Conservation (phyloP, 1,284 basidiomycete species). For the Tranzscheliella williamsii region DNA sequence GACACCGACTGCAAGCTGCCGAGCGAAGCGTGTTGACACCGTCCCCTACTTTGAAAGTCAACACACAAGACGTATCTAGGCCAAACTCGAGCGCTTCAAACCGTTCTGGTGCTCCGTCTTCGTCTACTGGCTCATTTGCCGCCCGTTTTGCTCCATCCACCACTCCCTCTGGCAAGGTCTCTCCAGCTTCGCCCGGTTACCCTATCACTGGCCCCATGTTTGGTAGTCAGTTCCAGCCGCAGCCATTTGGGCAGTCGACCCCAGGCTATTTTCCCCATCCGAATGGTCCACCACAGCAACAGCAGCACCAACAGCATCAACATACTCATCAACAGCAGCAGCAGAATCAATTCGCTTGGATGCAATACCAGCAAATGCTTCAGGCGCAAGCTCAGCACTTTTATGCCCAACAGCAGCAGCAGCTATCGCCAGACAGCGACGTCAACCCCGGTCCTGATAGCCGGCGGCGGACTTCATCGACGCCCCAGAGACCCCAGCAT, state of each 20-base stretch:
- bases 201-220: slow-evolving; percentile 16
- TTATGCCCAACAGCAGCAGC: slow-evolving; percentile 33
- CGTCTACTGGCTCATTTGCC: no score
- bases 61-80: no score
- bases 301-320: slow-evolving; percentile 33
- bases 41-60: not conserved
- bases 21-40: no score
- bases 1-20: no score
- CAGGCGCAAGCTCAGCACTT: slow-evolving; percentile 40
- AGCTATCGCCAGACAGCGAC: slow-evolving; percentile 14
- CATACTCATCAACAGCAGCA: slow-evolving; percentile 28
- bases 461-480: slow-evolving; percentile 49
- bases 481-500: slow-evolving; percentile 46
- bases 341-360: slow-evolving; percentile 47
- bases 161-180: not conserved
- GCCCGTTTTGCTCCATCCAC: not conserved
- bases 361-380: slow-evolving; percentile 53
- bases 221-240: slow-evolving; percentile 39
- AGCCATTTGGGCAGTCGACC: slow-evolving; percentile 45
- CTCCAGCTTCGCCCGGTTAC: not conserved
- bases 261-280: slow-evolving; percentile 41
- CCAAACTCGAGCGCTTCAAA: no score
- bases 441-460: slow-evolving; percentile 15
- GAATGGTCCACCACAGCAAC: slow-evolving; percentile 27
- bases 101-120: no score